Conservation (phyloP, 768 basidiomycete genomes). For the Melanogaster broomeanus region DNA sequence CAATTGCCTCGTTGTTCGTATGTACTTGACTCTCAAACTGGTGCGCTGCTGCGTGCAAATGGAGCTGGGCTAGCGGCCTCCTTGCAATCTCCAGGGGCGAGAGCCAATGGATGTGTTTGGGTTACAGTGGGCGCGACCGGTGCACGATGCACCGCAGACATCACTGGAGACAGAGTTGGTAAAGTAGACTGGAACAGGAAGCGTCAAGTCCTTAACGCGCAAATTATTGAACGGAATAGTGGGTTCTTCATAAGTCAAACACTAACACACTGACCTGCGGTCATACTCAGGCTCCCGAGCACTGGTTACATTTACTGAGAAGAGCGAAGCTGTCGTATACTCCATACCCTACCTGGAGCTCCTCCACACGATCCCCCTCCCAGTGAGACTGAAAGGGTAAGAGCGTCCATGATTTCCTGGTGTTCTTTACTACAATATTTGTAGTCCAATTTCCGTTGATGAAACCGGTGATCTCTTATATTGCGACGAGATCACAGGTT, state of each 20-base stretch:
- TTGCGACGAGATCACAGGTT: slow-evolving; percentile 38
- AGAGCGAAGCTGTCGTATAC: slow-evolving; percentile 51
- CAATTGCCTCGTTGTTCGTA: slow-evolving; percentile 50
- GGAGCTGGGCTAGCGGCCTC: slow-evolving; percentile 44
- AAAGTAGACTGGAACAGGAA: slow-evolving; percentile 67
- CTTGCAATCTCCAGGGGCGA: slow-evolving; percentile 22
- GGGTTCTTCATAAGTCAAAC: slow-evolving; percentile 16
- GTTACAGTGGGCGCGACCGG: slow-evolving; percentile 60
- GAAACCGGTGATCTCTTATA: slow-evolving; percentile 57
- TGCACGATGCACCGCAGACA: slow-evolving; percentile 53
- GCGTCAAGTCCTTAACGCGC: slow-evolving; percentile 50
- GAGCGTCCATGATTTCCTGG: background rate
- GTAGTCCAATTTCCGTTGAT: slow-evolving; percentile 44
- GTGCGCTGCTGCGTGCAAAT: slow-evolving; percentile 44
- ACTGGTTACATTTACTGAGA: slow-evolving; percentile 57
- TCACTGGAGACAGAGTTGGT: slow-evolving; percentile 66
- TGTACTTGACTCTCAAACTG: slow-evolving; percentile 57
- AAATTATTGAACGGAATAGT: slow-evolving; percentile 68
- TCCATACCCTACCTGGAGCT: slow-evolving; percentile 65
- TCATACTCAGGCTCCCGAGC: slow-evolving; percentile 46
- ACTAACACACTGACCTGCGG: background rate
- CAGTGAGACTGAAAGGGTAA: slow-evolving; percentile 11
- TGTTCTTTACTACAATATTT: background rate
- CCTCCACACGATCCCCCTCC: slow-evolving; percentile 46
- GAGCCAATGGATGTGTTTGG: slow-evolving; percentile 38